Percentiles rank a stretch among this genome's conserved stretches.
These are phyloP conservation scores for Sporisorium sorghi DNA, from an alignment of 1,284 basidiomycete genomes.

Conservation along the genomic window DNA sequence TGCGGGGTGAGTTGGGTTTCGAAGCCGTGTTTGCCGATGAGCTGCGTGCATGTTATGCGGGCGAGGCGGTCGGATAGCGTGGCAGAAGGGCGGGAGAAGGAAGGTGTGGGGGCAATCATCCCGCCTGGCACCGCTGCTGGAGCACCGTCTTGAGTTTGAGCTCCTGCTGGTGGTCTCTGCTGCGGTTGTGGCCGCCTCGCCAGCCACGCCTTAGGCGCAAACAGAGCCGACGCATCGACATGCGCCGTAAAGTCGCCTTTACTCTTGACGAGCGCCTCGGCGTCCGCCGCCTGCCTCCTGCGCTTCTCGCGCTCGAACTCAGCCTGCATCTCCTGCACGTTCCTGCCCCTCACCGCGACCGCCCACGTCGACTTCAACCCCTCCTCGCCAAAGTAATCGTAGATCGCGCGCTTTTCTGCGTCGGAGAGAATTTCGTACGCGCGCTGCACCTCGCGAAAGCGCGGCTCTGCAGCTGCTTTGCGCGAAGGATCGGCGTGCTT, in stretches of 20 bases:
- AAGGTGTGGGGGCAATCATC: conserved; percentile 72
- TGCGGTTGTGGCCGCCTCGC: conserved; percentile 75
- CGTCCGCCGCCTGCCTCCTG: conserved; percentile 72
- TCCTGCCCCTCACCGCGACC: conserved; percentile 71
- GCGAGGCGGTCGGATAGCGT: conserved; percentile 47
- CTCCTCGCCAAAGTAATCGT: conserved; percentile 79
- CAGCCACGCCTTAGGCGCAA: conserved; percentile 77
- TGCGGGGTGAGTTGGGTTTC: conserved; percentile 56
- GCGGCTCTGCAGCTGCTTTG: conserved; percentile 76
- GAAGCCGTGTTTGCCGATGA: conserved; percentile 66
- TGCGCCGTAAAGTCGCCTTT: conserved; percentile 71
- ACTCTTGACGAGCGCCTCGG: conserved; percentile 72
- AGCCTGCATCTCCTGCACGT: conserved; percentile 74
- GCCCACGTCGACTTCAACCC: conserved; percentile 73
- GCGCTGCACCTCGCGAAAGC: conserved; percentile 80
- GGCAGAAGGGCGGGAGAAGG: conserved; percentile 15
- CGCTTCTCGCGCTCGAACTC: conserved; percentile 72
- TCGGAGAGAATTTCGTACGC: conserved; percentile 81
- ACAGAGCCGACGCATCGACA: conserved; percentile 64
- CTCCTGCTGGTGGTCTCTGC: too few relatives aligned
- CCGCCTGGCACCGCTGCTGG: not conserved
- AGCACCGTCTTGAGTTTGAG: too few relatives aligned
- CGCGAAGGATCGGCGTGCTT: conserved; percentile 77
- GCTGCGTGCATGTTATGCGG: conserved; percentile 53
- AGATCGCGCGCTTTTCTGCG: conserved; percentile 79